These are phyloP conservation scores for Xylariaceae sp. DNA, from an alignment of 2,329 filamentous ascomycete species.

Conservation along the genomic window DNA sequence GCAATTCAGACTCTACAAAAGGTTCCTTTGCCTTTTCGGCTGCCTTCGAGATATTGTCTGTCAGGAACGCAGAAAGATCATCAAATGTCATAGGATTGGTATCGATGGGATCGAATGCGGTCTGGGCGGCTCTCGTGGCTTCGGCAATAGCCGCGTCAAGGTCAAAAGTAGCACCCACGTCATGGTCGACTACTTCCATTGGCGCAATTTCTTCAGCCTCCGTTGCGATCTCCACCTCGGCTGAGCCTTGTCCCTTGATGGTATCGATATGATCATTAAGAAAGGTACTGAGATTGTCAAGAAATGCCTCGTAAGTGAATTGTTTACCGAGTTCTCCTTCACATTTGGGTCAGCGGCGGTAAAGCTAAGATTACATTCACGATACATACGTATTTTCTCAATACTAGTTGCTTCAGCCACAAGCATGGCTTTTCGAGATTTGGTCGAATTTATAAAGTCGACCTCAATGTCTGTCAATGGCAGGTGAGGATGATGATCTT, in stretches of 20 bases:
- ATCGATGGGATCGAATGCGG: slow-evolving; percentile 15
- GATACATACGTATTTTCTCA: slow-evolving; percentile 24
- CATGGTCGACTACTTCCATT: slow-evolving; percentile 13
- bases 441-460: slow-evolving; percentile 24
- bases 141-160: slow-evolving; percentile 29
- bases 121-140: slow-evolving; percentile 27
- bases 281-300: slow-evolving; percentile 27
- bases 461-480: slow-evolving; percentile 20
- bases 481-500: slow-evolving; percentile 22
- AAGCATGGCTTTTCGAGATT: slow-evolving; percentile 25
- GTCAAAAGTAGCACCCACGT: slow-evolving; percentile 23
- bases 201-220: slow-evolving; percentile 15
- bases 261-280: slow-evolving; percentile 28
- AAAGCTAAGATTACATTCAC: background rate
- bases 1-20: slow-evolving; percentile 19
- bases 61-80: slow-evolving; percentile 26
- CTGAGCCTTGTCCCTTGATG: slow-evolving; percentile 24
- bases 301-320: slow-evolving; percentile 30
- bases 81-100: slow-evolving; percentile 18
- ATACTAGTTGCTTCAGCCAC: slow-evolving; percentile 20
- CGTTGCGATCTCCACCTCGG: slow-evolving; percentile 17
- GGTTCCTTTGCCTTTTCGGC: slow-evolving; percentile 23
- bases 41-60: slow-evolving; percentile 26
- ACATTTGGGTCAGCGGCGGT: slow-evolving; percentile 10
- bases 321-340: slow-evolving; percentile 24